Percentiles rank a stretch among this genome's conserved stretches.
phyloP scores from a whole-genome alignment of 768 basidiomycete genomes.

The Thelephora ganbajun region DNA sequence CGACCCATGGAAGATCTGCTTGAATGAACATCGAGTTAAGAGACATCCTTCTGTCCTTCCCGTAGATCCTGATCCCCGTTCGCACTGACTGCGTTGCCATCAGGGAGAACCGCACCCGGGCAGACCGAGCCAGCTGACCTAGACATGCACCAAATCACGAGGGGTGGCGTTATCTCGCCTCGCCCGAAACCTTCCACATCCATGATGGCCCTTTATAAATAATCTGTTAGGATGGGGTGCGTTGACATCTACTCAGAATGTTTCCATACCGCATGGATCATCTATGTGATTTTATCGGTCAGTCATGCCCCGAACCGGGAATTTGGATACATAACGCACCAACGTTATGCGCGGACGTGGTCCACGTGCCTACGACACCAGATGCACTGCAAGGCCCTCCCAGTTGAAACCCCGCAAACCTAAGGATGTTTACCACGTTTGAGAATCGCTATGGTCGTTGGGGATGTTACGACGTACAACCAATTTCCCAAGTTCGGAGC shows the following conservation, averaged over 20 bases:
- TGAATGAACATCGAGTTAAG: too few relatives aligned
- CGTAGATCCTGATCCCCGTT: too few relatives aligned
- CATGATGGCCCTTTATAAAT: constrained; percentile 46
- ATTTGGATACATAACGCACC: constrained; percentile 21
- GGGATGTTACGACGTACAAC: constrained; percentile 27
- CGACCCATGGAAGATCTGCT: too few relatives aligned
- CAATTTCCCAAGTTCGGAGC: constrained; percentile 34
- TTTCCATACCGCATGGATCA: constrained; percentile 44
- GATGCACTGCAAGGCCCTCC: constrained; percentile 51
- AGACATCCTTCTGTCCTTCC: too few relatives aligned
- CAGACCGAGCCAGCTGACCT: too few relatives aligned
- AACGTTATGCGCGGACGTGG: constrained; percentile 42
- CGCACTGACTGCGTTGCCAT: too few relatives aligned
- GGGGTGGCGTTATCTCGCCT: too few relatives aligned
- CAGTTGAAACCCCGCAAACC: constrained; percentile 39
- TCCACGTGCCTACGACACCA: constrained; percentile 60
- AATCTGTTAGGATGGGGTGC: neutral
- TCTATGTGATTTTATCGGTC: constrained; percentile 18
- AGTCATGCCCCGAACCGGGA: too few relatives aligned
- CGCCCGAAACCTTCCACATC: constrained; percentile 45
- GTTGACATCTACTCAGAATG: neutral
- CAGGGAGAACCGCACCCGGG: too few relatives aligned
- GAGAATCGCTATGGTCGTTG: neutral
- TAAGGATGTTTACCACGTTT: neutral
- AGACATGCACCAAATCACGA: too few relatives aligned